Percentiles rank a stretch among this genome's conserved stretches.
Evolutionary conservation across 164 flowering plant genomes (phyloP).

Genomic region (Malania oleifera): DNA sequence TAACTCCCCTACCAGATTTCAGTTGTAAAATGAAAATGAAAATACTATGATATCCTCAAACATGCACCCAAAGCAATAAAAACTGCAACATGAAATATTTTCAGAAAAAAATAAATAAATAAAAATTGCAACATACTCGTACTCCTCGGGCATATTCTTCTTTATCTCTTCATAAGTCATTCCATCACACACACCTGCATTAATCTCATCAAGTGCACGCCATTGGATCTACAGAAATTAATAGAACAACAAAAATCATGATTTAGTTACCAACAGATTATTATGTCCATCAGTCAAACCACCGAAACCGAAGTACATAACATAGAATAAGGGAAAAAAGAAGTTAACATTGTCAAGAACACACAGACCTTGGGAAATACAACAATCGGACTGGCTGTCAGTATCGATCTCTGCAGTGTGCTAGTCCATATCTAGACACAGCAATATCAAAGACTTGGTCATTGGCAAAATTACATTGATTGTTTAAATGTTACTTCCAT

Average conservation of each 20-base stretch:
- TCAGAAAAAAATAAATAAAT: not conserved
- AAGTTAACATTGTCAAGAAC: slow-evolving; percentile 1
- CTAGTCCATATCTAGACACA: slow-evolving; percentile 91
- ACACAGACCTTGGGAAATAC: slow-evolving; percentile 93
- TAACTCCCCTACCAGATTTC: not conserved
- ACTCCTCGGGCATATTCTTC: slow-evolving; percentile 98
- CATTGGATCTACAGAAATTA: slow-evolving; percentile 69
- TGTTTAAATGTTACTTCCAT: not conserved
- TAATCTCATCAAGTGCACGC: slow-evolving; percentile 99
- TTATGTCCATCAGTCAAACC: not conserved
- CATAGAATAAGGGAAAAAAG: slow-evolving; percentile 1
- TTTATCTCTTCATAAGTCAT: slow-evolving; percentile 98
- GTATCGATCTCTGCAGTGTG: slow-evolving; percentile 88
- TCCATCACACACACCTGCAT: slow-evolving; percentile 99
- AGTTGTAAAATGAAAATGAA: not conserved
- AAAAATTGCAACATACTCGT: slow-evolving; percentile 55
- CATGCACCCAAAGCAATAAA: not conserved
- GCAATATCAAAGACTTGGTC: not conserved
- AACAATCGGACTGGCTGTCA: slow-evolving; percentile 85
- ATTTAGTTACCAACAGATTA: not conserved
- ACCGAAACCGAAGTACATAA: slow-evolving; percentile 1
- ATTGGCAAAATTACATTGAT: not conserved
- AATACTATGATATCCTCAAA: no score
- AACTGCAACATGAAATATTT: not conserved
- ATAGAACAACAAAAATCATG: not conserved